These are phyloP conservation scores for Calocera cornea DNA, from an alignment of 768 basidiomycete species.

Conservation along the genomic window DNA sequence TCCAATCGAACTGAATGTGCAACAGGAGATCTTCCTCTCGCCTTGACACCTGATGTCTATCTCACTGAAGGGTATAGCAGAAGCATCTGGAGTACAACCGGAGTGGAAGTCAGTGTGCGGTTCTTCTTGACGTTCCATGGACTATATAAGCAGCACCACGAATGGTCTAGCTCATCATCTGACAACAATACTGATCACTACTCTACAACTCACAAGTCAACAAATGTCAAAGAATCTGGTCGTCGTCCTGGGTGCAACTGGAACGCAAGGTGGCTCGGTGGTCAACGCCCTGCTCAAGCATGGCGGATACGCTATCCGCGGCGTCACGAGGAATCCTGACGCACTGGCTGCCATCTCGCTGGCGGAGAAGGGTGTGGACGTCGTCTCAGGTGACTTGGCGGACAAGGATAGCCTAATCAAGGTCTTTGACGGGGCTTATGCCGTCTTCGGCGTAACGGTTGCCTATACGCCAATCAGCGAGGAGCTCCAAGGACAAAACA, in stretches of 20 bases:
- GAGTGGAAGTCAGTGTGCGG: too few species aligned
- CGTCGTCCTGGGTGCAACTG: constrained; percentile 28
- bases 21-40: too few species aligned
- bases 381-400: constrained; percentile 7
- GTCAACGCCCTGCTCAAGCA: constrained; percentile 23
- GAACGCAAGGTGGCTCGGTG: constrained; percentile 24
- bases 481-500: constrained; percentile 16
- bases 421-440: constrained; percentile 11
- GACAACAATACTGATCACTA: too few species aligned
- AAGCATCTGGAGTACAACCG: too few species aligned
- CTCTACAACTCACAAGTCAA: too few species aligned
- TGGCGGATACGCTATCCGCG: constrained; percentile 25
- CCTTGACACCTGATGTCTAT: too few species aligned
- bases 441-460: constrained; percentile 12
- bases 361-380: constrained; percentile 8
- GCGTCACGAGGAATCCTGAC: constrained; percentile 23
- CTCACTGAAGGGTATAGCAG: too few species aligned
- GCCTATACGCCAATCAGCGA: not conserved
- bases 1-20: too few species aligned
- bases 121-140: too few species aligned
- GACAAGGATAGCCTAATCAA: constrained; percentile 7
- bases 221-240: constrained; percentile 14
- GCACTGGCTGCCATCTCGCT: constrained; percentile 19
- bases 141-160: too few species aligned
- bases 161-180: too few species aligned